Evolutionary conservation across 2,329 filamentous ascomycete species (phyloP), one percentile per base, ranked within the genome.

Genomic region (Sporothrix globosa): DNA sequence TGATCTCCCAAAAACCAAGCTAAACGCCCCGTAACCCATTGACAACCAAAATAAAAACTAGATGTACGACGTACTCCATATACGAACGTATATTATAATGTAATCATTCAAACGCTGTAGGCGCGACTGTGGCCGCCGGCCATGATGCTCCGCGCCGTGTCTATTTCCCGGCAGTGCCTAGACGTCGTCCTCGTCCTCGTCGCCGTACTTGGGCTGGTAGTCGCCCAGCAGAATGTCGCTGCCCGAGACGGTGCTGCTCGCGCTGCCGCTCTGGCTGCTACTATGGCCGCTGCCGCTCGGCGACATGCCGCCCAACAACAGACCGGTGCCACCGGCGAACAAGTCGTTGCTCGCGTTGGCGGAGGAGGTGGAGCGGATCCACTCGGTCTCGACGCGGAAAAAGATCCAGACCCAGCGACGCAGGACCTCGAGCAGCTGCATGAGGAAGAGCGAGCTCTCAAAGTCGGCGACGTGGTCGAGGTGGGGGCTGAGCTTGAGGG

Each of bases 401-500:
- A 97, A 98, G 70, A 97, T 93, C 96, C 96, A 99, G 72, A 98
- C 86, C 93, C 95, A 98, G 70, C 96, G 86, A 63, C 96, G 87
- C 60, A 92, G 85, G 21, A 98, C 91, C 82, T 99, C 96, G 13
- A 97, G 83, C 58, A 92, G 85, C 82, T 97, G 91, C 76, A 98
- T 88, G 34, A 95, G 76, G 78, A 97, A 99, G 58, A 98, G 92
- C 9, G 92, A 92, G 69, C 90, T 90, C 82, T 98, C 96, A 67
- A 93, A 88, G 78, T 97, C 93, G 75, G 91, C 90, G 70, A 97
- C 89, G 78, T 92, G 92, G 78, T 94, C 91, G 70, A 97, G 82
- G 78, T 92, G 91, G 41, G 92, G 88, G 74, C 90, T 92, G 34
- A 98, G 86, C 82, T 97, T 97, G 77, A 96, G 85, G 72, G 91